Conservation (phyloP, 192 early-diverging fungal genomes). For the Coemansia sp. region DNA sequence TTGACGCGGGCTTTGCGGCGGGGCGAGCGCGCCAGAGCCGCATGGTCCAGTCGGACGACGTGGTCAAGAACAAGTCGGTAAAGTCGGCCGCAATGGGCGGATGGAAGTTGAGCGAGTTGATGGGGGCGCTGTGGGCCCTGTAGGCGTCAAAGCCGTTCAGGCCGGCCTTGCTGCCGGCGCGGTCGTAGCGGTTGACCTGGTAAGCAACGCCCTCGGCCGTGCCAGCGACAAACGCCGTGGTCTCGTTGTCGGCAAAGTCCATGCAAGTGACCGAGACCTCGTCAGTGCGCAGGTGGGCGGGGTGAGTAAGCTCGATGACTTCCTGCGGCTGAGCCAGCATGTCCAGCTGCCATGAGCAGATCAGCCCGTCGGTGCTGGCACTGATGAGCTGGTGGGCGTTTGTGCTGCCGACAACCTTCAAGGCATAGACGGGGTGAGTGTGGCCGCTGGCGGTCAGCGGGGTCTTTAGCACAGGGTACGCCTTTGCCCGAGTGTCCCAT, state of each 20-base stretch:
- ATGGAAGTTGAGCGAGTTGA: slow-evolving; percentile 91
- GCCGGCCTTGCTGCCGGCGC: slow-evolving; percentile 95
- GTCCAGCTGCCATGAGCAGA: slow-evolving; percentile 96
- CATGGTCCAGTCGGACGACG: slow-evolving; percentile 94
- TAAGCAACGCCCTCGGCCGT: slow-evolving; percentile 93
- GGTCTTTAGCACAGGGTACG: slow-evolving; percentile 85
- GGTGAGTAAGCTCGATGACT: slow-evolving; percentile 69
- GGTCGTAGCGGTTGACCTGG: slow-evolving; percentile 92
- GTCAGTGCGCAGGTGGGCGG: slow-evolving; percentile 74
- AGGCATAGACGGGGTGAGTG: slow-evolving; percentile 91
- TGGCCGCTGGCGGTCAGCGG: slow-evolving; percentile 90
- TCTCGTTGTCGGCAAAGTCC: slow-evolving; percentile 90
- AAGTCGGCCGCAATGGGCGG: slow-evolving; percentile 72
- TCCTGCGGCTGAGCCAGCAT: slow-evolving; percentile 98
- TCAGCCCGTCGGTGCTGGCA: slow-evolving; percentile 90
- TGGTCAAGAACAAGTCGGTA: slow-evolving; percentile 86
- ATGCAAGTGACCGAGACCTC: slow-evolving; percentile 90
- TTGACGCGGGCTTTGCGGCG: slow-evolving; percentile 41
- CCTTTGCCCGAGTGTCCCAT: slow-evolving; percentile 94
- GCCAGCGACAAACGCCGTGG: slow-evolving; percentile 88
- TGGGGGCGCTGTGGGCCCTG: slow-evolving; percentile 78
- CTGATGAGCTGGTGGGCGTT: slow-evolving; percentile 92
- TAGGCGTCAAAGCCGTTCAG: slow-evolving; percentile 83
- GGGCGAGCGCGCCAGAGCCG: slow-evolving; percentile 86
- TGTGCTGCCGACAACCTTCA: slow-evolving; percentile 87